Evolutionary conservation across 2,329 filamentous ascomycete species (phyloP), one percentile per base, ranked within the genome.

Genomic region (Aspergillus sp.): DNA sequence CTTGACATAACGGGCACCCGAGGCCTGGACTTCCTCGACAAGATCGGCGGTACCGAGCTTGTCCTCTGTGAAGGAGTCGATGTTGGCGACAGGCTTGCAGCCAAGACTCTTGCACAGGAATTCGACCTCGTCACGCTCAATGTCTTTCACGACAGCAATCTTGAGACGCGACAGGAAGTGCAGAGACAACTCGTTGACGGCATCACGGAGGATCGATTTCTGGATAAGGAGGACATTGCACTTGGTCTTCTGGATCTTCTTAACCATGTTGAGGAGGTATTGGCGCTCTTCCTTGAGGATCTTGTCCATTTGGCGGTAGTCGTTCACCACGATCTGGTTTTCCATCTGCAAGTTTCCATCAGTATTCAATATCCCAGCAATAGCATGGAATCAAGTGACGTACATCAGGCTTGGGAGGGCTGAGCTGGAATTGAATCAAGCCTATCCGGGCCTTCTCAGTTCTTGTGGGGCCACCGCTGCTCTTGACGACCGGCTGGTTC

Each of bases 201-300:
- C 93, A 62, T 98, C 93, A 58, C 93, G 85, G 46, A 98, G 82
- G 58, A 98, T 98, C 10, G 91, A 97, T 74, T 98, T 98, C 66
- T 98, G 93, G 58, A 98, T 97, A 56, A 98, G 78, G 36, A 97
- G 83, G 35, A 98, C 93, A 61, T 98, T 98, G 75, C 93, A 98
- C 77, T 97, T 98, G 56, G 93, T 90, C 79, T 97, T 98, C 76
- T 97, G 96, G 71, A 98, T 98, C 80, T 97, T 98, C 82, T 98
- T 97, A 65, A 94, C 90, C 82, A 98, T 88, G 77, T 97, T 97
- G 46, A 98, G 81, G 52, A 98, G 82, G 72, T 98, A 98, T 57
- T 93, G 88, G 56, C 93, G 88, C 76, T 98, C 93, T 74, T 98
- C 93, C 75, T 98, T 98, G 58, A 98, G 81, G 55, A 98, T 98